Evolutionary conservation across 1,284 basidiomycete species (phyloP), one percentile per base, ranked within the genome.

Genomic region (Gomphus bonarii): DNA sequence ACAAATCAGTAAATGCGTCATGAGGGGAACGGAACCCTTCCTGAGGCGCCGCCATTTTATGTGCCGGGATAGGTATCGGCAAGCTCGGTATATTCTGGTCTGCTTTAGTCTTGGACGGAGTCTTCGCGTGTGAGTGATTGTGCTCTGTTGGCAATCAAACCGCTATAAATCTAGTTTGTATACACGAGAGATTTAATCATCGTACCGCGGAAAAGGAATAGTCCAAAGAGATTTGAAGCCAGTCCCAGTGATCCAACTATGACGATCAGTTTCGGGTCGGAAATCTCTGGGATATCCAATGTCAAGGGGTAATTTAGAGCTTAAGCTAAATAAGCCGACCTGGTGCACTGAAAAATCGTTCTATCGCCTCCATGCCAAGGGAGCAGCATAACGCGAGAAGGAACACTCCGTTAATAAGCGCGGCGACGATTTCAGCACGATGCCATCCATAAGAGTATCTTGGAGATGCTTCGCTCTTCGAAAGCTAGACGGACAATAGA

Each of bases 391-490:
- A 81, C 0, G 97, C 95, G 50, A 93, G 75, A 3, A 99, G 81
- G 74, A 98, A 98, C 56, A 98, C 95, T 52, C 97, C 95, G 66
- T 99, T 99, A 66, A 98, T 75, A 49, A 99, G 78, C 0, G 93
- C 92, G 31, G 93, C 93, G 8, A 99, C 80, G 60, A 99, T 97
- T 68, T 99, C 97, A n/a, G 97, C 97, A 58, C 97, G 81, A 72
- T 99, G 95, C 94, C 95, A 98, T 20, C 93, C 93, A 67, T 95
- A 97, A 1, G 91, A 90, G 69, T 93, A 95, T 43, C 83, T 81
- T 40, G 76, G 70, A 61, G 75, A 71, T 8, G 58, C 55, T 38
- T 61, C 59, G 42, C 54, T 55, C 53, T 63, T 51, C 58, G 54
- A 48, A 50, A 54, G 38, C 47, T 20, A 40, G 36, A 54, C 61